Evolutionary conservation across 225 moss, liverwort and hornwort genomes (phyloP), one percentile per base, ranked within the genome.

Genomic region (Physcomitrellopsis africana): DNA sequence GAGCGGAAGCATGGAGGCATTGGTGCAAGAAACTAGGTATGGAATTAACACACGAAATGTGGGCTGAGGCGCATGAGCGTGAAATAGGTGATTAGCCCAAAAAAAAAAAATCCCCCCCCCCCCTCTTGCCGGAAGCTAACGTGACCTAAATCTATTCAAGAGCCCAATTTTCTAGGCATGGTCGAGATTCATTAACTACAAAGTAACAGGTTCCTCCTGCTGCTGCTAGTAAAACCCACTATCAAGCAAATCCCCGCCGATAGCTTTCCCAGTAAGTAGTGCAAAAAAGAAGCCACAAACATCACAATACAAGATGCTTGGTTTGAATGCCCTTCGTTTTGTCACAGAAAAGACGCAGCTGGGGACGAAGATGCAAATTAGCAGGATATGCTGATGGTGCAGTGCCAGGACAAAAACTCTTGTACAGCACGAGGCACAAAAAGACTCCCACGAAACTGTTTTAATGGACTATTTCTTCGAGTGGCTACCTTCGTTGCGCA

Each of bases 401-500:
- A 70, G 32, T 54, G 76, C 49, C 15, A 66, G 74, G 77, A 78
- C 49, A 75, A 81, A 78, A 55, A 37, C 63, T 47, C 72, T 46
- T 20, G 61, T 53, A 70, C 78, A 37, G 32, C 32, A 81, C 66
- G 48, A 65, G 70, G 70, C 74, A 37, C 81, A 27, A 66, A 24
- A 73, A 42, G 60, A 77, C 51, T 48, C 70, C 77, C 65, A 69
- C 59, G 44, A 72, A 69, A 44, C 52, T 77, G 65, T 74, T 53
- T 24, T 63, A 65, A 56, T 54, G 46, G 46, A 17, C 84, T 81
- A 87, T 65, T 77, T 83, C 73, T 73, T 69, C 66, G 75, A 80
- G 57, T 81, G 73, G 45, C 81, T 85, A 88, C 85, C 85, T 85
- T 88, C 88, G 67, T 79, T 85, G 27, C 83, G 78, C 65, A 72